phyloP scores from a whole-genome alignment of 805 yeast genomes.

The Cyberlindnera mrakii region DNA sequence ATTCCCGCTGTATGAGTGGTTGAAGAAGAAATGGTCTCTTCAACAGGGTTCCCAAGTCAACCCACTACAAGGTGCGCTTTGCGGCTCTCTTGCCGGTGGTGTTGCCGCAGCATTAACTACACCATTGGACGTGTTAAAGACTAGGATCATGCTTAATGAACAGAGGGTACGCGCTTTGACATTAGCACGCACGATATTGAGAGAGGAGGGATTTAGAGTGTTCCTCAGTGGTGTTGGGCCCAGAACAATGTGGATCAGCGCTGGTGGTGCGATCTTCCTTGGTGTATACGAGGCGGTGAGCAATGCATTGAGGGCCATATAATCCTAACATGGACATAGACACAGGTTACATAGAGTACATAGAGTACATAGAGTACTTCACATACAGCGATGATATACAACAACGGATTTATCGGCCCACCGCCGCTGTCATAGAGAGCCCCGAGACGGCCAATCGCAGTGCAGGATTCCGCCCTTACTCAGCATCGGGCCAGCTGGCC shows the following conservation, averaged over 20 bases:
- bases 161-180: conserved; percentile 37
- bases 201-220: conserved; percentile 68
- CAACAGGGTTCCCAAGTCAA: conserved; percentile 37
- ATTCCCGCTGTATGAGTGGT: conserved; percentile 84
- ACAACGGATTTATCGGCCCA: no score
- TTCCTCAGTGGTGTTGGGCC: conserved; percentile 90
- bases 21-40: conserved; percentile 59
- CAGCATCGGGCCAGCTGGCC: no score
- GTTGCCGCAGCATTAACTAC: conserved; percentile 78
- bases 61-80: conserved; percentile 73
- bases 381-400: no score
- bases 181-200: conserved; percentile 47
- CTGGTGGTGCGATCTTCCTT: conserved; percentile 95
- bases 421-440: no score
- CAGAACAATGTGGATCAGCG: conserved; percentile 94
- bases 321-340: no score
- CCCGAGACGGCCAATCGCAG: no score
- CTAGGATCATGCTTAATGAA: conserved; percentile 75
- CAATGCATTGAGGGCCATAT: conserved; percentile 6
- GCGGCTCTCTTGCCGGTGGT: conserved; percentile 82
- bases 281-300: conserved; percentile 76
- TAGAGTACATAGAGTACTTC: no score
- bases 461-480: no score
- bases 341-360: no score
- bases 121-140: conserved; percentile 73